Conservation (phyloP, 768 basidiomycete genomes). For the Serendipita sp. region DNA sequence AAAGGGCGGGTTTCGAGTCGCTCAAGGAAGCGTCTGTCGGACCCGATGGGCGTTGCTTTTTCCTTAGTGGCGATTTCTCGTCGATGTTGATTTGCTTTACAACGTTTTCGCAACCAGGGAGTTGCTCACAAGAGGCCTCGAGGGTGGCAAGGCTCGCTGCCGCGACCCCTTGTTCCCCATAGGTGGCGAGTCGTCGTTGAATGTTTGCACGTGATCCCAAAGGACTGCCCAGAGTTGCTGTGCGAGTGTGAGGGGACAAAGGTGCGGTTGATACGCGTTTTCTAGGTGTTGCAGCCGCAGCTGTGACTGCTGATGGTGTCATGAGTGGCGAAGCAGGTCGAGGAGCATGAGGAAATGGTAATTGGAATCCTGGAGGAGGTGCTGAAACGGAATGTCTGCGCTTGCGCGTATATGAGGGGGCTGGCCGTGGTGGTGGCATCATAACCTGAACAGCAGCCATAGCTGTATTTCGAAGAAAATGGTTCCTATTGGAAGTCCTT, state of each 20-base stretch:
- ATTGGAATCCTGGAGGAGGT: slow-evolving; percentile 1
- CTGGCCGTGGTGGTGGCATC: background rate
- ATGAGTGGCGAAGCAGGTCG: background rate
- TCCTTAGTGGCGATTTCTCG: background rate
- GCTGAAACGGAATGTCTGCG: slow-evolving; percentile 5
- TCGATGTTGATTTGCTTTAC: background rate
- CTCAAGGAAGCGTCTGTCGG: background rate
- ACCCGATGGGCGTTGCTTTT: background rate
- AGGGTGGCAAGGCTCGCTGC: slow-evolving; percentile 4
- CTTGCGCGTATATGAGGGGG: background rate
- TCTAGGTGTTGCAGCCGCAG: background rate
- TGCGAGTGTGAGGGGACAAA: background rate
- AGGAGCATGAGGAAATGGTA: slow-evolving; percentile 1
- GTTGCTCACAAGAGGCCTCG: background rate
- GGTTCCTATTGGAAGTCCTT: background rate
- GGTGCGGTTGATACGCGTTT: slow-evolving; percentile 1
- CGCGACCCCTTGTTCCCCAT: slow-evolving; percentile 3
- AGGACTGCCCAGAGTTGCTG: background rate
- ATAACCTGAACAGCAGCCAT: slow-evolving; percentile 2
- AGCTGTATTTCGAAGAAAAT: background rate
- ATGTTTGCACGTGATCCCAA: background rate
- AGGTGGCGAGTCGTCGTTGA: slow-evolving; percentile 1
- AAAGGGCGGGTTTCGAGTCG: background rate
- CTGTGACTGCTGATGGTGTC: slow-evolving; percentile 1
- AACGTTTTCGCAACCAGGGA: background rate